These are phyloP conservation scores for Ceratobasidium sp. DNA, from an alignment of 1,284 basidiomycete genomes.

Conservation along the genomic window DNA sequence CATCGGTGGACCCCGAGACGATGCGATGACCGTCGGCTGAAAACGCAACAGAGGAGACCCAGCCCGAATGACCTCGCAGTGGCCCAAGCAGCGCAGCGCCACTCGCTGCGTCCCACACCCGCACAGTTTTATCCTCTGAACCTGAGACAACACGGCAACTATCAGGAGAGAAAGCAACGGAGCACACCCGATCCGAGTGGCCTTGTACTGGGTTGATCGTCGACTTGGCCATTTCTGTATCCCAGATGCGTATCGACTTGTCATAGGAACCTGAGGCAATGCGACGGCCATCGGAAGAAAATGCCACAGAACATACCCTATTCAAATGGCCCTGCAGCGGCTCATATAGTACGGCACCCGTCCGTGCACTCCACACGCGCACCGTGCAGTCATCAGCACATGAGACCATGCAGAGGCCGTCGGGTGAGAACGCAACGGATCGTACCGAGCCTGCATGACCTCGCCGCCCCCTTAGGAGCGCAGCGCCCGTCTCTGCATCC, in stretches of 20 bases:
- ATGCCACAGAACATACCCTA: too few relatives aligned
- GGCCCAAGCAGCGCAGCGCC: neutral
- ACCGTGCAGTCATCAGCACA: too few relatives aligned
- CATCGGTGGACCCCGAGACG: conserved; percentile 21
- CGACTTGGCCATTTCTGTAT: conserved; percentile 12
- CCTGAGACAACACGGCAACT: conserved; percentile 9
- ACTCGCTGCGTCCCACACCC: conserved; percentile 29
- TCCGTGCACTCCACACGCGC: too few relatives aligned
- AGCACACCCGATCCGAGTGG: conserved; percentile 31
- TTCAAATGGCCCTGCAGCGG: too few relatives aligned
- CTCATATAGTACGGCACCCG: too few relatives aligned
- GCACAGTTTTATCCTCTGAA: conserved; percentile 39
- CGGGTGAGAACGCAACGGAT: too few relatives aligned
- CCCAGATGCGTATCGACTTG: conserved; percentile 38
- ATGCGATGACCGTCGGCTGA: conserved; percentile 27
- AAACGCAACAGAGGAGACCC: conserved; percentile 11
- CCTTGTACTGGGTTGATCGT: conserved; percentile 13
- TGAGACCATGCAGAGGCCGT: too few relatives aligned
- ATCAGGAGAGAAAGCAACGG: conserved; percentile 35
- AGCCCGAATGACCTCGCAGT: neutral
- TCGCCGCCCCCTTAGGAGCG: too few relatives aligned
- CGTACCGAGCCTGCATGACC: too few relatives aligned
- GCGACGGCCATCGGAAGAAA: too few relatives aligned
- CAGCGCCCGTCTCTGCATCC: conserved; percentile 15
- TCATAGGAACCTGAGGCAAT: conserved; percentile 23